Percentiles rank a stretch among this genome's conserved stretches.
These are phyloP conservation scores for Lanmaoa pseudosensibilis DNA, from an alignment of 768 basidiomycete species.

Conservation along the genomic window DNA sequence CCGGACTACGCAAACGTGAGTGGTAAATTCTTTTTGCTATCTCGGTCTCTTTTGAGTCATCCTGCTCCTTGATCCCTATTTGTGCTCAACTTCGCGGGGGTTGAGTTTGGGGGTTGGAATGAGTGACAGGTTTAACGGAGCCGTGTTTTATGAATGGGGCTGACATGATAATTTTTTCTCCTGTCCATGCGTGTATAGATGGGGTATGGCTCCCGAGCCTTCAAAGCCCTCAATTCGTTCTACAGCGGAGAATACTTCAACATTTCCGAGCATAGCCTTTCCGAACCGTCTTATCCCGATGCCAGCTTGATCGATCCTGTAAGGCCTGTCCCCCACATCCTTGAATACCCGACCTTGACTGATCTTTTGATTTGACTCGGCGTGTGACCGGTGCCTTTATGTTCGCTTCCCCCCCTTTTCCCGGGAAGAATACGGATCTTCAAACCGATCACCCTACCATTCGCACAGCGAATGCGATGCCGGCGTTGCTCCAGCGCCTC, in stretches of 20 bases:
- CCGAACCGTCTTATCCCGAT: constrained; percentile 61
- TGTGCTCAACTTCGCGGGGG: not conserved
- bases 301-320: constrained; percentile 50
- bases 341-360: not conserved
- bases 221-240: constrained; percentile 84
- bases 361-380: not conserved
- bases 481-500: constrained; percentile 87
- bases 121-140: not conserved
- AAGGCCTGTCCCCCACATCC: constrained; percentile 12
- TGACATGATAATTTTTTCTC: constrained; percentile 2
- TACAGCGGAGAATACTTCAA: constrained; percentile 93
- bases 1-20: constrained; percentile 90
- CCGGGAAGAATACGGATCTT: constrained; percentile 48
- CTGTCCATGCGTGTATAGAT: constrained; percentile 51
- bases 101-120: too few relatives aligned
- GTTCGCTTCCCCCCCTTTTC: not conserved
- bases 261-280: constrained; percentile 60
- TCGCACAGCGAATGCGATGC: constrained; percentile 77
- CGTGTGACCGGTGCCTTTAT: not conserved
- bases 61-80: not conserved
- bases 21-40: constrained; percentile 1
- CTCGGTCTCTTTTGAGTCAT: not conserved
- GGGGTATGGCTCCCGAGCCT: constrained; percentile 92
- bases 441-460: constrained; percentile 78
- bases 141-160: not conserved